phyloP scores from a whole-genome alignment of 1,284 basidiomycete genomes.

The Sanghuangporus weigelae region DNA sequence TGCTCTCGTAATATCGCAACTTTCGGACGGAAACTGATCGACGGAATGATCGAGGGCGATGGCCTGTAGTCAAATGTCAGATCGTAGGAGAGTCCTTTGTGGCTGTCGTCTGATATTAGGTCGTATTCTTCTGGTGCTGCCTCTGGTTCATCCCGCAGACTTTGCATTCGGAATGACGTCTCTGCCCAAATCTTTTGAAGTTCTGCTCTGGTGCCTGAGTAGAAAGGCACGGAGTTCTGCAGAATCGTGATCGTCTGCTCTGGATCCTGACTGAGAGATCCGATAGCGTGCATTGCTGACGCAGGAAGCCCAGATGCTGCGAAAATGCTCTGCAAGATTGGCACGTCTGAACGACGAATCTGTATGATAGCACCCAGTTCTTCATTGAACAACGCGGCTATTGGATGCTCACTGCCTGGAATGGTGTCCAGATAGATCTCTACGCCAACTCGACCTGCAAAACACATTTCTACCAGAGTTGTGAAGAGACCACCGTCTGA shows the following conservation, averaged over 20 bases:
- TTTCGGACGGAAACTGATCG: constrained; percentile 53
- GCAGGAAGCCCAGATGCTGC: constrained; percentile 68
- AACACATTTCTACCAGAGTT: constrained; percentile 93
- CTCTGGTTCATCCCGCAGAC: constrained; percentile 78
- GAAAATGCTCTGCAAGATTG: constrained; percentile 59
- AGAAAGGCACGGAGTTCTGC: constrained; percentile 50
- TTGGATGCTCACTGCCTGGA: constrained; percentile 42
- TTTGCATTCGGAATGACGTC: constrained; percentile 91
- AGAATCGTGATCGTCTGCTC: constrained; percentile 66
- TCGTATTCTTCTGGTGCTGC: constrained; percentile 81
- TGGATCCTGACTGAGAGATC: constrained; percentile 46
- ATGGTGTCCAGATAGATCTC: constrained; percentile 63
- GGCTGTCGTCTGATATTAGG: constrained; percentile 62
- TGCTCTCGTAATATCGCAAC: constrained; percentile 97
- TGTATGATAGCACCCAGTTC: constrained; percentile 95
- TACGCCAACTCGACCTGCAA: constrained; percentile 84
- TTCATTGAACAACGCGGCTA: constrained; percentile 88
- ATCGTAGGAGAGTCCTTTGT: constrained; percentile 75
- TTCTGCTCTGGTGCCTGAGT: constrained; percentile 58
- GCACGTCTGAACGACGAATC: constrained; percentile 61
- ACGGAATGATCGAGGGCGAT: constrained; percentile 31
- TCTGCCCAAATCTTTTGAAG: constrained; percentile 91
- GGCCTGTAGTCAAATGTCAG: constrained; percentile 57
- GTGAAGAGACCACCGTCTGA: constrained; percentile 96
- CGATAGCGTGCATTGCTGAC: constrained; percentile 71